phyloP scores from a whole-genome alignment of 192 early-diverging fungal species.

The Linnemannia exigua region DNA sequence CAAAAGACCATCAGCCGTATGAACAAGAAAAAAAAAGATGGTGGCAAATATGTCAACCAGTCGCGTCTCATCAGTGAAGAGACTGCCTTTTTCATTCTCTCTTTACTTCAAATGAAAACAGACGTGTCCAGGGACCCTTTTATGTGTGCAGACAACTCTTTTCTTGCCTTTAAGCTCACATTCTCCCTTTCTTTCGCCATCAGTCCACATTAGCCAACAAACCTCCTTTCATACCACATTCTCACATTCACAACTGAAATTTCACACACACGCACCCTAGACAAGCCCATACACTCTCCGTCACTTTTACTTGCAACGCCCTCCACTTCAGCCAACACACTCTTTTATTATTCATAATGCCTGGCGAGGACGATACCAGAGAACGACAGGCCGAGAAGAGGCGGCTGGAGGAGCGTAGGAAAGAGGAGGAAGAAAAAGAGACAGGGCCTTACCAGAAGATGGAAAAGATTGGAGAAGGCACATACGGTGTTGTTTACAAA shows the following conservation, averaged over 20 bases:
- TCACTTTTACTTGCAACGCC: not conserved
- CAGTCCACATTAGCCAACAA: not conserved
- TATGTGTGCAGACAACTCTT: not conserved
- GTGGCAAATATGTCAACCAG: not conserved
- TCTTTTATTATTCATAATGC: not conserved
- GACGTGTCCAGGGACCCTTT: not conserved
- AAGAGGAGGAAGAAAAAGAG: not conserved
- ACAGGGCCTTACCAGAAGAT: constrained; percentile 76
- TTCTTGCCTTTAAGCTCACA: constrained; percentile 1
- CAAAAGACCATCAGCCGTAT: not conserved
- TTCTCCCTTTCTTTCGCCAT: not conserved
- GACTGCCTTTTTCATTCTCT: constrained; percentile 8
- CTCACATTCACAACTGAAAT: not conserved
- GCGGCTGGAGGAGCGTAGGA: not conserved
- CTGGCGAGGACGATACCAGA: constrained; percentile 1
- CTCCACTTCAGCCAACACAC: not conserved
- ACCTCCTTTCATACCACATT: not conserved
- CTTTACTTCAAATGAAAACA: constrained; percentile 8
- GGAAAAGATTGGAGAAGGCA: constrained; percentile 82
- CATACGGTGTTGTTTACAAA: constrained; percentile 88
- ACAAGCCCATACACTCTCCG: not conserved
- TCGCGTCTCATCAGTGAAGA: not conserved
- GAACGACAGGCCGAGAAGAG: constrained; percentile 6
- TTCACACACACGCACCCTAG: not conserved
- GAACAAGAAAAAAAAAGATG: not conserved